phyloP scores from a whole-genome alignment of 1,139 yeast genomes.

The Candida albicans region DNA sequence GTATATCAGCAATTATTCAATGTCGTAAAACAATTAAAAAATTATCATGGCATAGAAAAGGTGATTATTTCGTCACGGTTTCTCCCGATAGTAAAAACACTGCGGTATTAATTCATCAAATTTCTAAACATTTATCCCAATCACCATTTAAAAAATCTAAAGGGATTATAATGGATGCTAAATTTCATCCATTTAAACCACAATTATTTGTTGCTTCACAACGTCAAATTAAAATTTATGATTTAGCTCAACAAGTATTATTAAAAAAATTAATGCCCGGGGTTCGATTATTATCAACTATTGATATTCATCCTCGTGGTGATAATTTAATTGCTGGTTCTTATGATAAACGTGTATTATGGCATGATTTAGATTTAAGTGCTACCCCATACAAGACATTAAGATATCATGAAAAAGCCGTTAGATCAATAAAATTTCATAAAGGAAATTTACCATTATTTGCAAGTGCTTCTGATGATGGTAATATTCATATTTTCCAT shows the following conservation, averaged over 20 bases:
- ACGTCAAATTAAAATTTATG: slow-evolving; percentile 86
- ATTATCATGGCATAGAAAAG: slow-evolving; percentile 94
- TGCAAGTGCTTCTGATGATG: slow-evolving; percentile 97
- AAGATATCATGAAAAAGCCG: slow-evolving; percentile 94
- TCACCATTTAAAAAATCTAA: slow-evolving; percentile 92
- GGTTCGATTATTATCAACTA: slow-evolving; percentile 88
- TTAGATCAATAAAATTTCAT: slow-evolving; percentile 85
- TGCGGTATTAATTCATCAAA: slow-evolving; percentile 89
- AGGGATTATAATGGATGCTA: slow-evolving; percentile 94
- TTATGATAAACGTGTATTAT: slow-evolving; percentile 89
- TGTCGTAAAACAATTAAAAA: slow-evolving; percentile 75
- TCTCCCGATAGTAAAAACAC: slow-evolving; percentile 88
- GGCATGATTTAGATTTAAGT: slow-evolving; percentile 95
- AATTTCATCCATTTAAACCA: slow-evolving; percentile 96
- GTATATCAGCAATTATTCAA: slow-evolving; percentile 71
- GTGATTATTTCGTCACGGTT: slow-evolving; percentile 93
- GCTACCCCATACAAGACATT: slow-evolving; percentile 92
- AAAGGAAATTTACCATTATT: slow-evolving; percentile 82
- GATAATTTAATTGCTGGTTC: slow-evolving; percentile 92
- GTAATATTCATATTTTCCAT: slow-evolving; percentile 90
- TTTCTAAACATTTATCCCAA: slow-evolving; percentile 94
- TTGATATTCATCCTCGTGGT: slow-evolving; percentile 95
- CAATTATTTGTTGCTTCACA: slow-evolving; percentile 93
- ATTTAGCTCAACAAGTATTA: slow-evolving; percentile 80
- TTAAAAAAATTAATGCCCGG: slow-evolving; percentile 89